Evolutionary conservation across 2,329 filamentous ascomycete genomes (phyloP).

Genomic region (Dothideomycetes sp.): DNA sequence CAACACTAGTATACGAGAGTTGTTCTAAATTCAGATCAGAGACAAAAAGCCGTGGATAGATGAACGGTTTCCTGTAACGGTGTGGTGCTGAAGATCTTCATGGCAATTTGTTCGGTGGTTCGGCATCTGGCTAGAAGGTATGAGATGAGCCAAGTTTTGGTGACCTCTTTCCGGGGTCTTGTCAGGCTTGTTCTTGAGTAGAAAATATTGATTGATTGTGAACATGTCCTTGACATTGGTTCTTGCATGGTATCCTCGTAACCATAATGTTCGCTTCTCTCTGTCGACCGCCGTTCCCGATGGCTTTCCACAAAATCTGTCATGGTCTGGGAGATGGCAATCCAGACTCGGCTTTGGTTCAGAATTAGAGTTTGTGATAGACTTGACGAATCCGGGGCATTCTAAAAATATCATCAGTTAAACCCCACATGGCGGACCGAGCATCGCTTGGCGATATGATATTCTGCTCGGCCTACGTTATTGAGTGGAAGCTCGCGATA

Average conservation of each 20-base stretch:
- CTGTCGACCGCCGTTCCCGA: background rate
- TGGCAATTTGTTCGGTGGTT: conserved; percentile 1
- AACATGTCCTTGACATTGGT: no score
- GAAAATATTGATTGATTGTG: no score
- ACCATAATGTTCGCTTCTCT: background rate
- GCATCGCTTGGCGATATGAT: background rate
- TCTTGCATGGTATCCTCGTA: background rate
- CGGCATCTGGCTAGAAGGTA: background rate
- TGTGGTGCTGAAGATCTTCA: no score
- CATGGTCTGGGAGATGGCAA: no score
- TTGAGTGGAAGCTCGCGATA: no score
- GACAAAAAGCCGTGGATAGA: background rate
- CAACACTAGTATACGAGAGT: conserved; percentile 6
- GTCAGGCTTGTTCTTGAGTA: conserved; percentile 10
- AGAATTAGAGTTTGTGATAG: background rate
- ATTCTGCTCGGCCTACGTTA: conserved; percentile 7
- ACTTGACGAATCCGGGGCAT: background rate
- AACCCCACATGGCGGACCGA: conserved; percentile 5
- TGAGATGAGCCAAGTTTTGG: conserved; percentile 10
- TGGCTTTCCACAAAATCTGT: no score
- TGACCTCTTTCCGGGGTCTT: conserved; percentile 1
- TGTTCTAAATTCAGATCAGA: conserved; percentile 7
- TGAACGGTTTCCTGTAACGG: conserved; percentile 7
- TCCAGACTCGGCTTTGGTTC: background rate
- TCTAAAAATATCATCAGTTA: conserved; percentile 4